These are phyloP conservation scores for Polytolypa hystricis DNA, from an alignment of 2,329 filamentous ascomycete species.

Conservation along the genomic window DNA sequence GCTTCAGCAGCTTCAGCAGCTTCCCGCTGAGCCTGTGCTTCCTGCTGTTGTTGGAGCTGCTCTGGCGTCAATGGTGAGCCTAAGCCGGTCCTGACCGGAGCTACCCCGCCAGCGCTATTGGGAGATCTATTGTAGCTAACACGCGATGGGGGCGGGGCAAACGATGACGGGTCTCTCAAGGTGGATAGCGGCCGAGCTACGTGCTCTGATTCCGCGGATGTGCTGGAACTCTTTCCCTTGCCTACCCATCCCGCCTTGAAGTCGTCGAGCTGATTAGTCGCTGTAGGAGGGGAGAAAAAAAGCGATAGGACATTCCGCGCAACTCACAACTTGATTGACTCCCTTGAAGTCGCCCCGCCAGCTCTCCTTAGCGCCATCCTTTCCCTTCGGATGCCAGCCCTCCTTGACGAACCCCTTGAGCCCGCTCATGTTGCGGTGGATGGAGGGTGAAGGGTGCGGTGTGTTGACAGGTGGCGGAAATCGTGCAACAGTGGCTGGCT, in stretches of 20 bases:
- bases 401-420: slow-evolving; percentile 39
- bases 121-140: not conserved
- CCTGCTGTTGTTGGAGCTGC: slow-evolving; percentile 23
- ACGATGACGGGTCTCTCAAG: slow-evolving; percentile 64
- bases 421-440: slow-evolving; percentile 41
- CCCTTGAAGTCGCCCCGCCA: slow-evolving; percentile 48
- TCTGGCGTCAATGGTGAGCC: slow-evolving; percentile 34
- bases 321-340: slow-evolving; percentile 48
- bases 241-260: slow-evolving; percentile 49
- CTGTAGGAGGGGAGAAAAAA: not conserved
- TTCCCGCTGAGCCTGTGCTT: slow-evolving; percentile 20
- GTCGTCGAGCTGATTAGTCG: slow-evolving; percentile 14
- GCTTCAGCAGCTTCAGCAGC: slow-evolving; percentile 13
- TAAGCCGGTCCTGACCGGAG: slow-evolving; percentile 17
- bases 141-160: slow-evolving; percentile 59
- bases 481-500: too few relatives aligned
- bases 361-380: slow-evolving; percentile 42
- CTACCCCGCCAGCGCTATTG: too few relatives aligned
- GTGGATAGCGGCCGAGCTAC: slow-evolving; percentile 53
- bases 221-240: slow-evolving; percentile 38
- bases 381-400: slow-evolving; percentile 45
- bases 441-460: too few relatives aligned
- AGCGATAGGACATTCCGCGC: too few relatives aligned
- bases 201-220: slow-evolving; percentile 36
- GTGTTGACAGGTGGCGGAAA: too few relatives aligned